Evolutionary conservation across 2,329 filamentous ascomycete species (phyloP).

Genomic region (Pseudogymnoascus sp.): DNA sequence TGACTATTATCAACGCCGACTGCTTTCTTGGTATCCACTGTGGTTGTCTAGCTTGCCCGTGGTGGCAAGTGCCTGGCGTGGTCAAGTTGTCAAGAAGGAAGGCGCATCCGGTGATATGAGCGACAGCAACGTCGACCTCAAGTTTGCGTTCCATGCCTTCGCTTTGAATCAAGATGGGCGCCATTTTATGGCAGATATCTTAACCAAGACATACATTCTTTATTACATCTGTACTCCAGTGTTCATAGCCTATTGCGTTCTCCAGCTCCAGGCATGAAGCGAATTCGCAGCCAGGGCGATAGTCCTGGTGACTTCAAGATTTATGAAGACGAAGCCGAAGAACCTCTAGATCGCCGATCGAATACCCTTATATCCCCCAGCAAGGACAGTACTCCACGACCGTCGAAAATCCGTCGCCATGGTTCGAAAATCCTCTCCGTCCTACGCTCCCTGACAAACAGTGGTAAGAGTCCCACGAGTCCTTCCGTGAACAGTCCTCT

Average conservation of each 20-base stretch:
- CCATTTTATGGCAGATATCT: constrained; percentile 2
- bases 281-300: constrained; percentile 15
- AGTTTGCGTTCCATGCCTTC: background rate
- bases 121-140: background rate
- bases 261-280: constrained; percentile 19
- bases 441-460: constrained; percentile 37
- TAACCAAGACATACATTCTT: constrained; percentile 1
- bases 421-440: constrained; percentile 38
- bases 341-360: constrained; percentile 1
- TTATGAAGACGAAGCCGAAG: constrained; percentile 12
- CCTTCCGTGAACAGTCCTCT: background rate
- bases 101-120: background rate
- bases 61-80: background rate
- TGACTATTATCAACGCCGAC: no score
- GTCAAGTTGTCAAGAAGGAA: background rate
- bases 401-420: constrained; percentile 34
- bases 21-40: background rate
- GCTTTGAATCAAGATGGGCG: background rate
- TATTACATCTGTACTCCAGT: background rate
- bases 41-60: background rate
- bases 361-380: constrained; percentile 12
- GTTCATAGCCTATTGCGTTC: background rate
- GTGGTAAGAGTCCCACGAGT: constrained; percentile 20
- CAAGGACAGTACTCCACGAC: constrained; percentile 23
- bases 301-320: constrained; percentile 9